phyloP scores from a whole-genome alignment of 2,329 filamentous ascomycete genomes.

The Blumeria graminis region DNA sequence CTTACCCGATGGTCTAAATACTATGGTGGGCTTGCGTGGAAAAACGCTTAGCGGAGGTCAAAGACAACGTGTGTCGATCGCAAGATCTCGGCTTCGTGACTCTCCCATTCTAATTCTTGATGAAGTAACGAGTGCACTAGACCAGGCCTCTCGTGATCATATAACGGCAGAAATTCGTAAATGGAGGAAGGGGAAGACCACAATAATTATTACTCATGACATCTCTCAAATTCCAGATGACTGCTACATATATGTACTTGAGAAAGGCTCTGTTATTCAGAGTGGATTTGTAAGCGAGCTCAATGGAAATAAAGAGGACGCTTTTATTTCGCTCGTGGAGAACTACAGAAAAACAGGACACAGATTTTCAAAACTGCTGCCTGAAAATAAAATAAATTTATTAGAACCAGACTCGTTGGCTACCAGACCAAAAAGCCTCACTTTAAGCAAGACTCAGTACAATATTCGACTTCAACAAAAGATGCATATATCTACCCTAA shows the following conservation, averaged over 20 bases:
- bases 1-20: conserved; percentile 48
- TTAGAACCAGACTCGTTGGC: background rate
- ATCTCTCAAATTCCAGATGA: conserved; percentile 45
- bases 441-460: too few relatives aligned
- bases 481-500: too few relatives aligned
- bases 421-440: background rate
- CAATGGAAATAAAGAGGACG: conserved; percentile 19
- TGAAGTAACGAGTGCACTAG: conserved; percentile 68
- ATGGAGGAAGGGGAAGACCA: conserved; percentile 65
- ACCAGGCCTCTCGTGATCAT: conserved; percentile 33
- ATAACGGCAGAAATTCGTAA: conserved; percentile 52
- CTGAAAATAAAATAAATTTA: background rate
- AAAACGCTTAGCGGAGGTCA: conserved; percentile 63
- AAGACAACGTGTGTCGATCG: conserved; percentile 57
- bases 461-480: too few relatives aligned
- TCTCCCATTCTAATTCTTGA: conserved; percentile 66
- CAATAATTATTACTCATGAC: conserved; percentile 84
- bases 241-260: conserved; percentile 64
- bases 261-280: conserved; percentile 41
- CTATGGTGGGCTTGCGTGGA: conserved; percentile 44
- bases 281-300: conserved; percentile 39
- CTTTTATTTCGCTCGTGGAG: conserved; percentile 22
- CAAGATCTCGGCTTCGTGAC: conserved; percentile 52
- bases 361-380: background rate
- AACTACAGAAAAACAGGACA: background rate